Evolutionary conservation across 2,329 filamentous ascomycete species (phyloP).

Genomic region (Epicoccum sorghinum): DNA sequence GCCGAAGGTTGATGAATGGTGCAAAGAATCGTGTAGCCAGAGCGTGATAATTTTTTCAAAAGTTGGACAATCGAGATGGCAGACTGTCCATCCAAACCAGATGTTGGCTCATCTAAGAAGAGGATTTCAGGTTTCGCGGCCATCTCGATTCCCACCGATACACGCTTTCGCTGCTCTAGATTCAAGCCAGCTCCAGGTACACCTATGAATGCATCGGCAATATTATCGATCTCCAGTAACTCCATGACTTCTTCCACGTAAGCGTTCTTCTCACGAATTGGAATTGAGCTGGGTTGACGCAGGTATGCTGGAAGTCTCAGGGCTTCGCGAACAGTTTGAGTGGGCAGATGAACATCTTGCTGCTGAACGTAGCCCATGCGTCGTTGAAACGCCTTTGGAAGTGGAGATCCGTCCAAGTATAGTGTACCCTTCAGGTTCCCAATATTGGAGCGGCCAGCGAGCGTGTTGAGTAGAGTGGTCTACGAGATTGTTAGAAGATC

Average conservation of each 20-base stretch:
- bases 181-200: conserved; percentile 27
- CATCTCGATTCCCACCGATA: conserved; percentile 61
- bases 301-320: conserved; percentile 35
- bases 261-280: conserved; percentile 25
- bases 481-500: neutral
- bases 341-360: conserved; percentile 33
- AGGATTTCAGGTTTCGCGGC: conserved; percentile 28
- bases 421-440: conserved; percentile 35
- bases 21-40: conserved; percentile 80
- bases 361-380: conserved; percentile 42
- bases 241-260: conserved; percentile 36
- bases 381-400: conserved; percentile 34
- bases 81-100: conserved; percentile 80
- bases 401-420: conserved; percentile 32
- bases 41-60: conserved; percentile 82
- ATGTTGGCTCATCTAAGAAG: conserved; percentile 67
- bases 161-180: conserved; percentile 65
- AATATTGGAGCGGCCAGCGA: conserved; percentile 33
- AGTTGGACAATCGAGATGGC: conserved; percentile 87
- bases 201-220: conserved; percentile 20
- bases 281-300: conserved; percentile 25
- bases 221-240: conserved; percentile 29
- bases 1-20: conserved; percentile 94
- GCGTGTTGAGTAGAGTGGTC: conserved; percentile 39
- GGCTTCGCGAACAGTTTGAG: conserved; percentile 34